Evolutionary conservation across 192 early-diverging fungal genomes (phyloP).

Genomic region (Coemansia guatemalensis): DNA sequence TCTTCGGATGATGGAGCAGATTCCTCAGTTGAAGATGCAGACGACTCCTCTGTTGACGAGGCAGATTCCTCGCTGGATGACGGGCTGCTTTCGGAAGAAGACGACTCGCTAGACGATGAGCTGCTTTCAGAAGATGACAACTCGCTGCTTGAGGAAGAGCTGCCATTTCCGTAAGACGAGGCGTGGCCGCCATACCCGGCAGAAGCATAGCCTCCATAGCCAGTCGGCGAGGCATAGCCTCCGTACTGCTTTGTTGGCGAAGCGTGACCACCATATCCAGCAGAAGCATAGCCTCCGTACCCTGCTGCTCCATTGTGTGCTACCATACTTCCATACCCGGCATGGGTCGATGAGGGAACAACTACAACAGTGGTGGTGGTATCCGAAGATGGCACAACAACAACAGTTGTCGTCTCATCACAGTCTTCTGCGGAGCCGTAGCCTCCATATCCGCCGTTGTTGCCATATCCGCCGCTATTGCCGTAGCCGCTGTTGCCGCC

Average conservation of each 20-base stretch:
- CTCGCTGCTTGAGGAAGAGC: background rate
- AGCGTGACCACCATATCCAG: background rate
- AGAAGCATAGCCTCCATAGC: conserved; percentile 4
- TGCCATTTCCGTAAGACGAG: conserved; percentile 8
- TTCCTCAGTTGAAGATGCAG: too few species aligned
- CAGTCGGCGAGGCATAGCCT: background rate
- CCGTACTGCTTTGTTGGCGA: too few species aligned
- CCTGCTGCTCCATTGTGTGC: too few species aligned
- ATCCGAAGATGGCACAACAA: too few species aligned
- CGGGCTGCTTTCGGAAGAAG: background rate
- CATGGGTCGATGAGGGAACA: conserved; percentile 10
- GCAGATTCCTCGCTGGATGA: conserved; percentile 3
- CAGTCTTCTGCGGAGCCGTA: conserved; percentile 7
- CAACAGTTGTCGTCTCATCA: background rate
- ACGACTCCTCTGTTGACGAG: background rate
- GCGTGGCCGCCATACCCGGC: conserved; percentile 1
- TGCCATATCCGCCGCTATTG: conserved; percentile 1
- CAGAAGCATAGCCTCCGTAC: too few species aligned
- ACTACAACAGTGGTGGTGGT: conserved; percentile 32
- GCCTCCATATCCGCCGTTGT: conserved; percentile 6
- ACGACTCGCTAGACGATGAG: conserved; percentile 2
- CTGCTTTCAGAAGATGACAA: background rate
- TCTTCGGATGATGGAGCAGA: too few species aligned
- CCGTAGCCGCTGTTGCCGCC: background rate
- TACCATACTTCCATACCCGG: too few species aligned